phyloP scores from a whole-genome alignment of 192 early-diverging fungal species.

The Linnemannia zychae region DNA sequence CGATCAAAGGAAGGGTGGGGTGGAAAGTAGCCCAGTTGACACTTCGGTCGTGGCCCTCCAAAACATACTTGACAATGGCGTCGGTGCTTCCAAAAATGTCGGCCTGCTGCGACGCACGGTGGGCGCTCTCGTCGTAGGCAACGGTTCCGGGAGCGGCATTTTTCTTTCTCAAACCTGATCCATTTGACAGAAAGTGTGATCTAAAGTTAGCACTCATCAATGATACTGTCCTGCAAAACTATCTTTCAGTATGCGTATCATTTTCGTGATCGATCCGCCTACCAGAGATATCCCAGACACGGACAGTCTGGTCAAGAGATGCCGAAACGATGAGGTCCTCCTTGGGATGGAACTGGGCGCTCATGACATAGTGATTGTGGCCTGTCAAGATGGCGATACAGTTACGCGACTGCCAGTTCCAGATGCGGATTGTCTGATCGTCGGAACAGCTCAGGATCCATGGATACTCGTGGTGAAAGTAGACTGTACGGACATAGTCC shows the following conservation, averaged over 20 bases:
- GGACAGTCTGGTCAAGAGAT: constrained; percentile 95
- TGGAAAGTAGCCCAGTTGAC: constrained; percentile 99
- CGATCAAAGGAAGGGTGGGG: constrained; percentile 94
- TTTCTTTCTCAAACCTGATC: constrained; percentile 70
- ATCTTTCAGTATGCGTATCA: neutral
- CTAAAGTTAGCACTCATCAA: neutral
- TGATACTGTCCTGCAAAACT: neutral
- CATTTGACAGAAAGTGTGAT: neutral
- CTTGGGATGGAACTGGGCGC: constrained; percentile 97
- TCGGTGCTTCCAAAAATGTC: constrained; percentile 98
- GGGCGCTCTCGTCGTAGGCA: constrained; percentile 65
- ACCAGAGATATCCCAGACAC: constrained; percentile 99
- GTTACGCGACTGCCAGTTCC: constrained; percentile 99
- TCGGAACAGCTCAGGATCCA: constrained; percentile 98
- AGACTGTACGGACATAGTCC: constrained; percentile 97
- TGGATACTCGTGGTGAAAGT: constrained; percentile 97
- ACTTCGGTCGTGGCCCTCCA: constrained; percentile 97
- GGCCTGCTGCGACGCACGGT: constrained; percentile 75
- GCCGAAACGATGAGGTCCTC: constrained; percentile 97
- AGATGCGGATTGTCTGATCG: constrained; percentile 99
- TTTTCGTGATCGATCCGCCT: constrained; percentile 19
- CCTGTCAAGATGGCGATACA: constrained; percentile 98
- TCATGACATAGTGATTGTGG: constrained; percentile 99
- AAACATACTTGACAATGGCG: constrained; percentile 97
- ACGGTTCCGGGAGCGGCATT: constrained; percentile 76